A percentile compares a stretch with the other conserved stretches of the same genome.
phyloP scores from a whole-genome alignment of 2,329 filamentous ascomycete genomes.

The Thielaviopsis euricoi region DNA sequence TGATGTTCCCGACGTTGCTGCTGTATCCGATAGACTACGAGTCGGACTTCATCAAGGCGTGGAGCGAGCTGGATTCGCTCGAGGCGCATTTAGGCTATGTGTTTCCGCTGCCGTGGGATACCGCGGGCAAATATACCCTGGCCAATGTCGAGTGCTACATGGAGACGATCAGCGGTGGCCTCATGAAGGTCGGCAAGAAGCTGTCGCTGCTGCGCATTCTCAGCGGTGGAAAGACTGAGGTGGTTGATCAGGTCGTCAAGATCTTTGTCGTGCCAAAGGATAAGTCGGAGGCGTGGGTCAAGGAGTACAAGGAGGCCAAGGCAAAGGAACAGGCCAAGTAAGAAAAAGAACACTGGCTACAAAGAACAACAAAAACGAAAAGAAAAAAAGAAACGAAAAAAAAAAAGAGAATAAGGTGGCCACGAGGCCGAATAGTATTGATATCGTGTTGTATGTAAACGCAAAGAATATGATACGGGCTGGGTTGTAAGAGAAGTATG shows the following conservation, averaged over 20 bases:
- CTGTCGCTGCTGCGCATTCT: conserved; percentile 60
- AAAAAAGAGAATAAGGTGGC: conserved; percentile 3
- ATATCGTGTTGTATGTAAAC: not conserved
- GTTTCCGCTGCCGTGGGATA: conserved; percentile 79
- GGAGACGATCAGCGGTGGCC: conserved; percentile 61
- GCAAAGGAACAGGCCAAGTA: conserved; percentile 23
- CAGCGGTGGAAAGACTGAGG: conserved; percentile 59
- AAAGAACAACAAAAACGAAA: not conserved
- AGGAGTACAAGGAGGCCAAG: conserved; percentile 67
- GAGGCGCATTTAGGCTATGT: conserved; percentile 70
- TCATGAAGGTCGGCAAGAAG: conserved; percentile 85
- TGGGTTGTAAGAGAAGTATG: not conserved
- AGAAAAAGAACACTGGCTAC: not conserved
- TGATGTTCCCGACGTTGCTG: conserved; percentile 65
- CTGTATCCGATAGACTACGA: conserved; percentile 72
- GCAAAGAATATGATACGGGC: not conserved
- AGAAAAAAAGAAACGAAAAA: not conserved
- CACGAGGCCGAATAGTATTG: not conserved
- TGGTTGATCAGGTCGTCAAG: conserved; percentile 71
- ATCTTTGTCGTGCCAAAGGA: conserved; percentile 66
- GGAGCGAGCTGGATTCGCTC: conserved; percentile 60
- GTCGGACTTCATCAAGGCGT: conserved; percentile 80
- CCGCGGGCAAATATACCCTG: conserved; percentile 44
- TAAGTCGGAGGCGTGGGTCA: conserved; percentile 59
- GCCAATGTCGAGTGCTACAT: conserved; percentile 70